Evolutionary conservation across 1,284 basidiomycete species (phyloP).

Genomic region (Neotropicomus parvogracilis): DNA sequence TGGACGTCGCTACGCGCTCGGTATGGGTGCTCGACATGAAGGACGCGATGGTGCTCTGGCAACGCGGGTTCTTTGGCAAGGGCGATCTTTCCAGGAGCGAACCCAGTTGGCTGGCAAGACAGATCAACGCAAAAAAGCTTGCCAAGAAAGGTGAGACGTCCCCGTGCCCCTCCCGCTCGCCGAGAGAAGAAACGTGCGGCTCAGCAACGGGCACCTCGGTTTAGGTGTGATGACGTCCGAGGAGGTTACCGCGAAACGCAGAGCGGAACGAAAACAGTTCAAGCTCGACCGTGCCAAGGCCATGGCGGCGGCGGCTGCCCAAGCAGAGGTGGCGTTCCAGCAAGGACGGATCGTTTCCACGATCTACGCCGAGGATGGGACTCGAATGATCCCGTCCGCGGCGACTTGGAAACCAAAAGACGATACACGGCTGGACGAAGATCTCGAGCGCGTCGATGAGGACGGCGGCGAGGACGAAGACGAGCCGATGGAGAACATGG

Average conservation of each 20-base stretch:
- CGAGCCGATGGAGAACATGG: conserved; percentile 65
- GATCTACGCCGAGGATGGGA: conserved; percentile 46
- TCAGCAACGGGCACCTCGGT: not conserved
- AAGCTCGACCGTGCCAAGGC: conserved; percentile 86
- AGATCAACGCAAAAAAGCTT: conserved; percentile 60
- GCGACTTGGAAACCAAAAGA: conserved; percentile 66
- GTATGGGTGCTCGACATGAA: conserved; percentile 72
- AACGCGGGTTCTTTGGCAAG: conserved; percentile 95
- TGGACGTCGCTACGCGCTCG: conserved; percentile 70
- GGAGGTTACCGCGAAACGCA: conserved; percentile 80
- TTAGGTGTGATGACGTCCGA: conserved; percentile 65
- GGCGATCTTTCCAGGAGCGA: conserved; percentile 92
- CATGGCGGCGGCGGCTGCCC: conserved; percentile 66
- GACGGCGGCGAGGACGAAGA: conserved; percentile 40
- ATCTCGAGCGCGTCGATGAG: conserved; percentile 10
- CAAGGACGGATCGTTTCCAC: conserved; percentile 56
- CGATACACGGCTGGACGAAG: conserved; percentile 2
- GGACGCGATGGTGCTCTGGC: conserved; percentile 76
- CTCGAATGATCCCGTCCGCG: conserved; percentile 62
- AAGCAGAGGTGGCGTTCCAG: conserved; percentile 70
- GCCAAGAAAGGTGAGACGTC: conserved; percentile 54
- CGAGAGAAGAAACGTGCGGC: not conserved
- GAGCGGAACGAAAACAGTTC: conserved; percentile 84
- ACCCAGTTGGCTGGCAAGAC: conserved; percentile 85
- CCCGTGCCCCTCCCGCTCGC: not conserved